Evolutionary conservation across 352 stramenopile genomes (phyloP), one percentile per base, ranked within the genome.

Genomic region (Aphanomyces stellatus): DNA sequence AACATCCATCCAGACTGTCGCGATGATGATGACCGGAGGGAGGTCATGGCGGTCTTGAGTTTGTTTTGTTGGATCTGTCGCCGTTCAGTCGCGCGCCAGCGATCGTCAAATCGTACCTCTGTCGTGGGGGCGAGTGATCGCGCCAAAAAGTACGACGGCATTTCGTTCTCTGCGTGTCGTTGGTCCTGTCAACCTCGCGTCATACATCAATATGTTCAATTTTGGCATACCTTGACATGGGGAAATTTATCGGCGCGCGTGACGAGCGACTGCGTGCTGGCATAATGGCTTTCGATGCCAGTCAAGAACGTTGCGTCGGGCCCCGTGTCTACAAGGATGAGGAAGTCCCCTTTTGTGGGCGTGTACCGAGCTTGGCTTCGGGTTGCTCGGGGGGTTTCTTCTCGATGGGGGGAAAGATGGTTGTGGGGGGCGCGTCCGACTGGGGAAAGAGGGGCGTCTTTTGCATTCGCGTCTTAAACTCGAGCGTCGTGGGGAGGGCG

Each of bases 291-390:
- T 17, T 78, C 79, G 19, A 92, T 78, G 22, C 83, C 80, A 2
- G 83, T 92, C 48, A 92, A 61, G 40, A 90, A 92, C 4, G 81
- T 92, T n/a, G 79, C 74, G 64, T 92, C 80, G 19, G 72, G 82
- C 5, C 72, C 41, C 6, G 37, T 43, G 8, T 8, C 8, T 8
- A 17, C 37, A 17, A 43, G 37, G 8, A 43, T 43, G 42, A 24
- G 8, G 42, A 5, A 10, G 8, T 24, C 7, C 42, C 7, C 19
- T 27, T 22, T 22, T 25, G n/a, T n/a, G n/a, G n/a, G n/a, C n/a
- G n/a, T n/a, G n/a, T n/a, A n/a, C n/a, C n/a, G 11, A 46, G 11
- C 37, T 2, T 46, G 37, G 37, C 37, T 46, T 2, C 13, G 49
- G 11, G 33, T 28, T 8, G 22, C 4, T 22, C 25, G 22, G 30